phyloP scores from a whole-genome alignment of 371 early-diverging fungal genomes.

The Amoeboaphelidium occidentale region DNA sequence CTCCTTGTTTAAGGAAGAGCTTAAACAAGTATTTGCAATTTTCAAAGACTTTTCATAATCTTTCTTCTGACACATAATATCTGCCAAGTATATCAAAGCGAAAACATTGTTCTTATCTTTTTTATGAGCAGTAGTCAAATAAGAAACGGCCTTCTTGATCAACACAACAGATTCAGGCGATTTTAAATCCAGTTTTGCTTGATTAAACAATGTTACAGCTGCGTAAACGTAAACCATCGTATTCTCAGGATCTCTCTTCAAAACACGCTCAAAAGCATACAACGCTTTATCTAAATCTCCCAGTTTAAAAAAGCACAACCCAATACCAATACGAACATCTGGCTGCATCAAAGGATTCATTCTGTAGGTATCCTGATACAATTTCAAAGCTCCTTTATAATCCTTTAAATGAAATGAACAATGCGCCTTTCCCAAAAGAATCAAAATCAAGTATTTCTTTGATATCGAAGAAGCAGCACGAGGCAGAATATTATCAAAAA shows the following conservation, averaged over 20 bases:
- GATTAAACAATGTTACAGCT: neutral
- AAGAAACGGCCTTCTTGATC: too few relatives aligned
- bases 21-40: too few relatives aligned
- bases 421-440: too few relatives aligned
- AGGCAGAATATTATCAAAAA: too few relatives aligned
- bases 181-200: neutral
- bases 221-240: neutral
- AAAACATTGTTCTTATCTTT: conserved; percentile 31
- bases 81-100: conserved; percentile 21
- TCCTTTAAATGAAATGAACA: too few relatives aligned
- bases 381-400: too few relatives aligned
- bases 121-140: conserved; percentile 12
- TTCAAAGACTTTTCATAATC: too few relatives aligned
- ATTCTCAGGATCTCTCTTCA: conserved; percentile 18
- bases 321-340: conserved; percentile 64
- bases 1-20: too few relatives aligned
- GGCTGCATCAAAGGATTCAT: too few relatives aligned
- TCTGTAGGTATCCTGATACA: too few relatives aligned
- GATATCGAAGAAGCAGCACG: too few relatives aligned
- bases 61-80: conserved; percentile 8
- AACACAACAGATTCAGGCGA: neutral
- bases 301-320: conserved; percentile 50
- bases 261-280: conserved; percentile 36
- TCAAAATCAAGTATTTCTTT: too few relatives aligned
- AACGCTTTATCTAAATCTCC: conserved; percentile 38